Evolutionary conservation across 305 asterid species (phyloP).

Genomic region (Solanum hybrid): DNA sequence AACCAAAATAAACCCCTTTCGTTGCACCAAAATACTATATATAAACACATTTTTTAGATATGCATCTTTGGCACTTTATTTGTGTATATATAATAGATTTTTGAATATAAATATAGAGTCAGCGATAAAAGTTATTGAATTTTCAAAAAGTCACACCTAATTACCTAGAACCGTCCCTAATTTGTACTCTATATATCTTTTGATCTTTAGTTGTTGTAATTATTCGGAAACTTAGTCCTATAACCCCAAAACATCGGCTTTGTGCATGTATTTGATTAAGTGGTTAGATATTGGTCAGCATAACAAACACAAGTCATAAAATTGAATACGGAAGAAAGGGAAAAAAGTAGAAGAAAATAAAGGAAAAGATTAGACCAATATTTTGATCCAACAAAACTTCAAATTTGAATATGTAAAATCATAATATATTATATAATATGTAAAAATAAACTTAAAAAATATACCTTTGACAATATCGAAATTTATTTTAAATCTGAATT

Average conservation of each 20-base stretch:
- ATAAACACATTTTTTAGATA: background rate
- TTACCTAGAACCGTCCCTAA: background rate
- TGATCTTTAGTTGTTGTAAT: background rate
- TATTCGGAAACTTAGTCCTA: background rate
- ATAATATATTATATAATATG: background rate
- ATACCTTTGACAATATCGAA: background rate
- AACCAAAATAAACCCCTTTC: background rate
- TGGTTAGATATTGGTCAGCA: background rate
- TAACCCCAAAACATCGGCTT: background rate
- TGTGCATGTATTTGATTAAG: background rate
- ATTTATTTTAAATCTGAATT: no score
- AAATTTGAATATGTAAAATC: background rate
- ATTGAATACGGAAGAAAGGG: background rate
- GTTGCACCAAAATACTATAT: background rate
- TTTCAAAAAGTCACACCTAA: background rate
- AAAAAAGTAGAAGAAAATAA: background rate
- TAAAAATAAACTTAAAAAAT: background rate
- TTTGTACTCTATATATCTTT: background rate
- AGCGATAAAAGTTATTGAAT: background rate
- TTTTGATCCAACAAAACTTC: background rate
- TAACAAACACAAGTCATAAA: background rate
- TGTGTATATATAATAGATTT: background rate
- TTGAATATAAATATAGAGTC: background rate
- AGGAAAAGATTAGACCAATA: background rate
- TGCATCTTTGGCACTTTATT: background rate